Evolutionary conservation across 352 stramenopile species (phyloP), one percentile per base, ranked within the genome.

Genomic region (Globisporangium barbulae): DNA sequence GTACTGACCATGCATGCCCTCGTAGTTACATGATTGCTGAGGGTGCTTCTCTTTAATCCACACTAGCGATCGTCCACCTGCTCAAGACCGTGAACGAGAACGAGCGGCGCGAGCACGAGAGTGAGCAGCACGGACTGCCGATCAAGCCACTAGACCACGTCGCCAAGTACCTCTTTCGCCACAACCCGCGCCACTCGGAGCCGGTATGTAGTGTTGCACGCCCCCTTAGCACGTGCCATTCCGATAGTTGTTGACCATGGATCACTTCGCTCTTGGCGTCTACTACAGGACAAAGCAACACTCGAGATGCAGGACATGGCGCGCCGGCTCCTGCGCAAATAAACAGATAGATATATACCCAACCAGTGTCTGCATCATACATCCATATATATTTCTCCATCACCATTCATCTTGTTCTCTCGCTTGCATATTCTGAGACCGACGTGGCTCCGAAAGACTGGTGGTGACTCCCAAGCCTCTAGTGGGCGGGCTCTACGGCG

Each of bases 71-170:
- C 41, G 58, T 84, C 17, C 76, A 89, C 52, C 59, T 91, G 56
- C 69, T 91, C 15, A 78, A 88, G 50, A 68, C 78, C 28, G 60
- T 84, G 45, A 71, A 71, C 22, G 71, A 83, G 10, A 80, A 68
- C n/a, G 63, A 78, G 17, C 65, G 69, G 42, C 65, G 72, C 19
- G 67, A 81, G 50, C 57, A 72, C 44, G 71, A 87, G 7, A 69
- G 62, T 31, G 72, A 84, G 61, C 68, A 78, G 45, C 64, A 64
- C 28, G 68, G 65, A 12, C 65, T 73, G 25, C 61, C 66, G 17
- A 79, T 91, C 57, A 72, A 79, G 28, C 81, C 82, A 9, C 62
- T 93, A 8, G 74, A 91, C 65, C 80, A 91, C 62, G 66, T 91
- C 28, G 81, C 82, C 50, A 79, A 75, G 31, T 91, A 79, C 64